phyloP scores from a whole-genome alignment of 139 green algal genomes.

The Ettlia oleoabundans region DNA sequence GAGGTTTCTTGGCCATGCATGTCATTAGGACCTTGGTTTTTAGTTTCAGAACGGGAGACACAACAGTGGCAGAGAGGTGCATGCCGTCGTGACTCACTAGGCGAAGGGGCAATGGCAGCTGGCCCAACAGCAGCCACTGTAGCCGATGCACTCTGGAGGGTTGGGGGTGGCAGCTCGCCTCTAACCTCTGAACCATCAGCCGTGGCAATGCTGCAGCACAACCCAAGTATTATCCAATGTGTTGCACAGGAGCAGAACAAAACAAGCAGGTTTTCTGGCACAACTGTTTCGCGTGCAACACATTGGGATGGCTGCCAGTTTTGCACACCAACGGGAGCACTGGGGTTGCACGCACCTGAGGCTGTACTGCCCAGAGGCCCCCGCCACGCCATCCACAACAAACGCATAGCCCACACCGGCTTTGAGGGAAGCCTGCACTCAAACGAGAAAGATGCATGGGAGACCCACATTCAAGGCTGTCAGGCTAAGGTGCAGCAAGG shows the following conservation, averaged over 20 bases:
- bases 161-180: slow-evolving; percentile 6
- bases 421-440: slow-evolving; percentile 5
- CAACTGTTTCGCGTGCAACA: too few relatives aligned
- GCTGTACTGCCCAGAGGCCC: slow-evolving; percentile 44
- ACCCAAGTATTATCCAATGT: too few relatives aligned
- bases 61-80: neutral
- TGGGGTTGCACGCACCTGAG: too few relatives aligned
- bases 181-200: neutral
- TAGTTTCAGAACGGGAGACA: neutral
- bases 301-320: neutral
- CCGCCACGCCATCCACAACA: slow-evolving; percentile 49
- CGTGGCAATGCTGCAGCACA: slow-evolving; percentile 18
- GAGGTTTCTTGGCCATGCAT: neutral
- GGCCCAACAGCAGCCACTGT: neutral
- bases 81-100: too few relatives aligned
- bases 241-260: too few relatives aligned
- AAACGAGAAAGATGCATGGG: too few relatives aligned
- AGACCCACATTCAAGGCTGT: too few relatives aligned
- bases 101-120: neutral
- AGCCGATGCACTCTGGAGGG: neutral
- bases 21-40: too few relatives aligned
- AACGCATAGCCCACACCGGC: slow-evolving; percentile 51
- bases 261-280: too few relatives aligned
- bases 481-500: too few relatives aligned
- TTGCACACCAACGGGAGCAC: too few relatives aligned